Evolutionary conservation across 2,329 filamentous ascomycete species (phyloP).

Genomic region (Magnaporthales sp.): DNA sequence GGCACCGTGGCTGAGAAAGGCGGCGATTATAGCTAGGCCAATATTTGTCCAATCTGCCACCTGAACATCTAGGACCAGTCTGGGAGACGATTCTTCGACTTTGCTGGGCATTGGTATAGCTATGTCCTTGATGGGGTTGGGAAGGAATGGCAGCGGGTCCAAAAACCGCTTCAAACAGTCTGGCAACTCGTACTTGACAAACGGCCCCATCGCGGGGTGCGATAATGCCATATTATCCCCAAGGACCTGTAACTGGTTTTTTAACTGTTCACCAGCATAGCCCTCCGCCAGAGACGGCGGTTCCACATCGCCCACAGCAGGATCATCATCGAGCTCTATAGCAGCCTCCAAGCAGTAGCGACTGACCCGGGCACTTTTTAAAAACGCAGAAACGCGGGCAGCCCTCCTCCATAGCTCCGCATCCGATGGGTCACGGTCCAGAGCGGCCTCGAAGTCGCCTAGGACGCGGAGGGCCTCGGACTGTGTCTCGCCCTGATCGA

Average conservation of each 20-base stretch:
- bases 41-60: constrained; percentile 32
- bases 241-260: constrained; percentile 42
- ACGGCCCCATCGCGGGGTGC: constrained; percentile 53
- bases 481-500: constrained; percentile 8
- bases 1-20: constrained; percentile 23
- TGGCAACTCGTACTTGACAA: constrained; percentile 42
- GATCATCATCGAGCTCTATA: constrained; percentile 59
- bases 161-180: constrained; percentile 41
- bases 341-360: constrained; percentile 58
- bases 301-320: constrained; percentile 51
- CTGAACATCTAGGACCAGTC: not conserved
- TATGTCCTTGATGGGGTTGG: constrained; percentile 36
- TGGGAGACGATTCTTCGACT: not conserved
- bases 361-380: constrained; percentile 47
- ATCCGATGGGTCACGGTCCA: constrained; percentile 59
- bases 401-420: constrained; percentile 56
- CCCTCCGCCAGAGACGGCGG: constrained; percentile 55
- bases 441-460: constrained; percentile 46
- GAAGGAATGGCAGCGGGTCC: constrained; percentile 55
- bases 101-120: constrained; percentile 16
- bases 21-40: constrained; percentile 30
- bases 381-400: constrained; percentile 47
- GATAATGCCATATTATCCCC: constrained; percentile 47
- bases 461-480: constrained; percentile 37
- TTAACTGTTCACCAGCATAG: constrained; percentile 54